Evolutionary conservation across 345 rosid species (phyloP).

Genomic region (Rhodomyrtus tomentosa): DNA sequence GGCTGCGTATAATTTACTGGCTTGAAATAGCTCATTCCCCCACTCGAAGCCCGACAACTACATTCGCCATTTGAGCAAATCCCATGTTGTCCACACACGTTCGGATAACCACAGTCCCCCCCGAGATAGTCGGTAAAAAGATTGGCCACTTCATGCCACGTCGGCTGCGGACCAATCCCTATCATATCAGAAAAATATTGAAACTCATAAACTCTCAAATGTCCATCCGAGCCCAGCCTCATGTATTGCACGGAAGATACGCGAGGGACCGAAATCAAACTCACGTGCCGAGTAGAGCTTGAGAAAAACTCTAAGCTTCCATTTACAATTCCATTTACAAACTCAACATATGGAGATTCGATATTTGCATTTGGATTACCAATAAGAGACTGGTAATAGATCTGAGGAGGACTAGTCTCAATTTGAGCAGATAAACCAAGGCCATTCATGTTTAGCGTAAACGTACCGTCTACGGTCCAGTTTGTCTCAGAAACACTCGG

Average conservation of each 20-base stretch:
- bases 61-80: neutral
- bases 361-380: neutral
- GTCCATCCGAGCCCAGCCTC: neutral
- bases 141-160: neutral
- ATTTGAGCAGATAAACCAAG: constrained; percentile 4
- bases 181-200: no score
- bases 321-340: neutral
- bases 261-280: neutral
- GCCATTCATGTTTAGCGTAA: neutral
- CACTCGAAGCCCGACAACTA: neutral
- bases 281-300: rapidly evolving
- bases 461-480: neutral
- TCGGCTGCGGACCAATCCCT: no score
- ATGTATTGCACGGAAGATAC: neutral
- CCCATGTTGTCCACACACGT: neutral
- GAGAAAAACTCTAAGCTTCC: neutral
- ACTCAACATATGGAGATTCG: neutral
- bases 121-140: rapidly evolving
- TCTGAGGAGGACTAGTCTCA: constrained; percentile 1
- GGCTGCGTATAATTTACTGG: neutral
- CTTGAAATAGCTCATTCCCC: neutral
- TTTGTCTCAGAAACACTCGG: no score
- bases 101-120: neutral
- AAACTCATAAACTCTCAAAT: neutral
- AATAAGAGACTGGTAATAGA: neutral